Conservation (phyloP, 176 grass and related monocot species). For the Puccinellia tenuiflora region DNA sequence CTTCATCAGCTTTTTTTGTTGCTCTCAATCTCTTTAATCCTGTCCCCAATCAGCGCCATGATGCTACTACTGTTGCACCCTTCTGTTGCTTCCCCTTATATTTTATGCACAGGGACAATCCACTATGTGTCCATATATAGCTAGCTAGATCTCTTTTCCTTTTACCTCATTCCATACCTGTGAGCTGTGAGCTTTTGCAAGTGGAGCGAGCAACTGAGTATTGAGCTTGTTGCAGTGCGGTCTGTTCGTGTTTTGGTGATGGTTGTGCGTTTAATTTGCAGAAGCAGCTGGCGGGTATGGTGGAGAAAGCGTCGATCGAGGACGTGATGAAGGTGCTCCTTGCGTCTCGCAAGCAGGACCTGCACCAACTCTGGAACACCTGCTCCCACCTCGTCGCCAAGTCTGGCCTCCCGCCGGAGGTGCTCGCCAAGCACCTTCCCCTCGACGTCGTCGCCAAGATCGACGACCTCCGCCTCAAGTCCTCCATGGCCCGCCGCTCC, state of each 20-base stretch:
- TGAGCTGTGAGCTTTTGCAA: slow-evolving; percentile 28
- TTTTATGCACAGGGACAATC: slow-evolving; percentile 66
- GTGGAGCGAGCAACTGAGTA: background rate
- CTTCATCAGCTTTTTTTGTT: background rate
- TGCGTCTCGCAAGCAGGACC: slow-evolving; percentile 92
- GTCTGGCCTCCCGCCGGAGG: slow-evolving; percentile 84
- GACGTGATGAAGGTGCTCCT: slow-evolving; percentile 98
- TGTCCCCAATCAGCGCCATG: slow-evolving; percentile 47
- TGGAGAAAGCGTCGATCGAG: slow-evolving; percentile 99
- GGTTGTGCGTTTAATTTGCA: slow-evolving; percentile 29
- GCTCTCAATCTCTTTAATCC: background rate
- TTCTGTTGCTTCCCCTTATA: slow-evolving; percentile 43
- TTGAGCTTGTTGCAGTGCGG: too few species aligned
- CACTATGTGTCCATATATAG: slow-evolving; percentile 28
- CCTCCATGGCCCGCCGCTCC: slow-evolving; percentile 70
- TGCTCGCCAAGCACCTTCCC: slow-evolving; percentile 92
- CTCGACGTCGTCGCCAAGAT: slow-evolving; percentile 89
- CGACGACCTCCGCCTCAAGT: slow-evolving; percentile 89
- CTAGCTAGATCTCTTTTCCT: slow-evolving; percentile 1
- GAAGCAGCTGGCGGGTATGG: slow-evolving; percentile 92
- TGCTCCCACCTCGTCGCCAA: slow-evolving; percentile 97
- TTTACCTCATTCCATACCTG: slow-evolving; percentile 26
- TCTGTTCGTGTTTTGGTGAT: background rate
- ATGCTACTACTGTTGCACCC: slow-evolving; percentile 37
- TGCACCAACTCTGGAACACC: slow-evolving; percentile 88